Base-by-base conservation (phyloP, 345 rosid genomes). In the Boechera stricta region DNA sequence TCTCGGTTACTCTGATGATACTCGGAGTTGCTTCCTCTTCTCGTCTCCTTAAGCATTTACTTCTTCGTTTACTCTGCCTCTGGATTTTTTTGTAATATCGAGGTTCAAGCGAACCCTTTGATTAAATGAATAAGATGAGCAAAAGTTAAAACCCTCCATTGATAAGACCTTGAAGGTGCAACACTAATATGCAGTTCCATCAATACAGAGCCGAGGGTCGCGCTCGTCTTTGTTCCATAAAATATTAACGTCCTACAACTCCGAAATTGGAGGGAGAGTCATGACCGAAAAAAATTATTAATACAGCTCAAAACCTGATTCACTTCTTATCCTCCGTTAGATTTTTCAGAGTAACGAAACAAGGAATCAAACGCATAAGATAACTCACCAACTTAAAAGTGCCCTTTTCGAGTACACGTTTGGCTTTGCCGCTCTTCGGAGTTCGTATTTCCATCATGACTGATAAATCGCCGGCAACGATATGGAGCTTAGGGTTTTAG, bases 151-250 rank as follows among this genome's bases (percentile, higher is more conserved):
- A 21, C 24, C 24, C 24, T 21, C 1, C 24, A 21, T 21, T 21
- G 24, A 21, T 21, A 21, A 21, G 24, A 21, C 24, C 24, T 21
- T 21, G 24, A 21, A 21, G 24, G 24, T 21, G 24, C 24, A 21
- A 21, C 24, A 21, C 24, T 21, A 21, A 21, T 21, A 60, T 82
- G 81, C 18, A 95, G 75, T 41, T 95, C 98, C 36, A 86, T 84
- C 75, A 95, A 41, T 2, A 95, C 87, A 31, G 85, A 61, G 82
- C 86, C 90, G 57, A 95, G 28, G 6, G 89, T 86, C 67, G 78
- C 82, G 72, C 97, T 89, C 31, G 96, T 86, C 82, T 91, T 92
- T 32, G 95, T 89, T n/a, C 98, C 98, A 74, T 91, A 93, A 54
- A 95, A 91, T 63, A 95, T 81, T 83, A 95, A 86, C 0, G 97